Base-by-base conservation (phyloP, 2,329 filamentous ascomycete genomes). In the Diaporthe sp. region DNA sequence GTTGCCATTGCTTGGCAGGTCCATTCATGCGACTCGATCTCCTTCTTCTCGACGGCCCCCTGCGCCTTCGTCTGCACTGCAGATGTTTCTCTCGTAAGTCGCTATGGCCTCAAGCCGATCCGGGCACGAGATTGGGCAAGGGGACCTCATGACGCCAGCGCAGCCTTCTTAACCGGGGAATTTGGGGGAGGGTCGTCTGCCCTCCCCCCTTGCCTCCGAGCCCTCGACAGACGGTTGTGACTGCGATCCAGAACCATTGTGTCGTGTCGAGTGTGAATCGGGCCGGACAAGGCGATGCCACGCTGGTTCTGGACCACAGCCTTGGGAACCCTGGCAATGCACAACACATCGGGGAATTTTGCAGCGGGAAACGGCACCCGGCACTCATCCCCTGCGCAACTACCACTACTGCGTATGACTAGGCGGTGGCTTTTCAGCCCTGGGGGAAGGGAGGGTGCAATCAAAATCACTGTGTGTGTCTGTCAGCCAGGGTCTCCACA, bases 261-360 rank as follows among this genome's bases (percentile, higher is more conserved):
- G 15, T 34, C 20, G 25, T n/a, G 28, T 49, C 42, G n/a, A 67
- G 44, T 37, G 42, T 20, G 42, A 67, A 49, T 65, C 61, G 61
- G 28, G 42, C 61, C 28, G 61, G 42, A 67, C 25, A 67, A 17
- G 44, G 61, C 61, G 20, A 67, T 51, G 44, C 61, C 17, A 67
- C 31, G 28, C 61, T 34, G 28, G 61, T 49, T 51, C 63, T 25
- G 44, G 13, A 51, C 63, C 63, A 39, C 28, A 37, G 12, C 44
- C 42, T 67, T 67, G 61, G 61, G 44, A 37, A 51, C 28, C 61
- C 61, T 67, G 63, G 44, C 44, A 37, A 53, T 68, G 65, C 47
- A 68, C 65, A 53, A 53, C 65, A 68, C 47, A n/a, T 68, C 65
- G 65, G 65, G 47, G 65, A 68, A 68, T 68, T 68, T 68, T 12